Conservation (phyloP, 1,139 yeast genomes). For the Geotrichum restrictum region DNA sequence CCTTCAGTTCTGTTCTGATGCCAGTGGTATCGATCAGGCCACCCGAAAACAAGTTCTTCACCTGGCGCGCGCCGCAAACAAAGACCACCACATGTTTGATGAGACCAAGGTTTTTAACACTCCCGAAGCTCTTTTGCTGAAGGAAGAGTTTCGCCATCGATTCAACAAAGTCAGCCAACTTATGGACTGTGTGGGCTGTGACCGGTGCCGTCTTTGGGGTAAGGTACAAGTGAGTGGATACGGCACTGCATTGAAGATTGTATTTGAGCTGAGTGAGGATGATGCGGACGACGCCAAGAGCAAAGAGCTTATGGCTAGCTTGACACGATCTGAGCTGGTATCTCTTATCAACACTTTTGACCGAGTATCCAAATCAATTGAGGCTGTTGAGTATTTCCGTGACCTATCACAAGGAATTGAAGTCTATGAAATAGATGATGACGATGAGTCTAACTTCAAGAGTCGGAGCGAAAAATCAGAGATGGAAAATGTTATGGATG, state of each 20-base stretch:
- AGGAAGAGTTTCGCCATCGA: conserved; percentile 77
- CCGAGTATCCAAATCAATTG: conserved; percentile 78
- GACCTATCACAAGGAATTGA: conserved; percentile 47
- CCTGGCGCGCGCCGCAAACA: conserved; percentile 42
- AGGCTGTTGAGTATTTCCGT: conserved; percentile 70
- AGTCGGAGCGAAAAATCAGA: conserved; percentile 36
- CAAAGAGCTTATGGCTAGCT: conserved; percentile 41
- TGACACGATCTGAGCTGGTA: conserved; percentile 81
- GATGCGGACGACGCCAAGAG: conserved; percentile 38
- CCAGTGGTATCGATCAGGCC: conserved; percentile 47
- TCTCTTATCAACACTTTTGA: conserved; percentile 91
- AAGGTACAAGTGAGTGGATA: conserved; percentile 95
- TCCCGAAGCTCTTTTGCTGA: conserved; percentile 50
- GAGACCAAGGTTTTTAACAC: conserved; percentile 49
- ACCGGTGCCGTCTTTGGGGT: conserved; percentile 97
- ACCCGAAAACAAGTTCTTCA: conserved; percentile 43
- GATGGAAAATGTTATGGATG: conserved; percentile 40
- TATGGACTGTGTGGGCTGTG: conserved; percentile 99
- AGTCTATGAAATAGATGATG: conserved; percentile 29
- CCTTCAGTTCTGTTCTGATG: conserved; percentile 48
- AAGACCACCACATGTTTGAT: conserved; percentile 42
- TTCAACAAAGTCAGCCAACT: conserved; percentile 86
- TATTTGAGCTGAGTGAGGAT: conserved; percentile 58
- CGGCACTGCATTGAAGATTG: conserved; percentile 88
- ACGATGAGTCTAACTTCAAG: conserved; percentile 43